phyloP scores from a whole-genome alignment of 2,329 filamentous ascomycete species.

The Monilinia polystroma region DNA sequence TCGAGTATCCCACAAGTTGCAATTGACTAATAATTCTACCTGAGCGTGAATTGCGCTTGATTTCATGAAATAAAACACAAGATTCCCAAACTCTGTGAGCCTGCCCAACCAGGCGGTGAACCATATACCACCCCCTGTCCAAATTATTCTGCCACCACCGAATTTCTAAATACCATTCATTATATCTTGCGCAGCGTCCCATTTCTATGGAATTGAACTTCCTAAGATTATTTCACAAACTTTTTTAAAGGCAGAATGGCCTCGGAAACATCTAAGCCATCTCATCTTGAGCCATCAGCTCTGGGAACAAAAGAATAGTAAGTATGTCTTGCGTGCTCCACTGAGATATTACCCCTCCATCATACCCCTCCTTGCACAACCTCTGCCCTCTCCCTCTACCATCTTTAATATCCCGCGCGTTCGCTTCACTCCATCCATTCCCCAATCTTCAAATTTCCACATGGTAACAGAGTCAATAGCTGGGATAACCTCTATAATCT shows the following conservation, averaged over 20 bases:
- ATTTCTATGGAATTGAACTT: not conserved
- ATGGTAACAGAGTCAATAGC: constrained; percentile 46
- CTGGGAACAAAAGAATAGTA: constrained; percentile 92
- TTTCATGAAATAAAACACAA: not conserved
- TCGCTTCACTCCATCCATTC: not conserved
- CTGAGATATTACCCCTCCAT: constrained; percentile 30
- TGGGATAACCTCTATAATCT: constrained; percentile 73
- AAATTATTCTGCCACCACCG: constrained; percentile 8
- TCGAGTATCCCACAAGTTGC: not conserved
- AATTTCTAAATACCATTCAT: constrained; percentile 2
- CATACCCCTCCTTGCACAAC: constrained; percentile 1
- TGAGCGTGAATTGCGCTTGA: not conserved
- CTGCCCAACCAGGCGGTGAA: not conserved
- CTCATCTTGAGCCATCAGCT: constrained; percentile 68
- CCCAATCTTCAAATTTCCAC: not conserved
- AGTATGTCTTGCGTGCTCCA: constrained; percentile 2
- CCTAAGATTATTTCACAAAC: not conserved
- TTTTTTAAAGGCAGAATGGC: constrained; percentile 26
- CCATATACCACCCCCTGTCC: not conserved
- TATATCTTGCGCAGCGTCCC: not conserved
- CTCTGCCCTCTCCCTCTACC: not conserved
- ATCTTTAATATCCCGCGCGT: not conserved
- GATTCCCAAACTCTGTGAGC: not conserved
- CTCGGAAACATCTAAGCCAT: constrained; percentile 47
- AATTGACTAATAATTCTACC: not conserved